Evolutionary conservation across 2,329 filamentous ascomycete genomes (phyloP).

Genomic region (Fusarium heterosporum): DNA sequence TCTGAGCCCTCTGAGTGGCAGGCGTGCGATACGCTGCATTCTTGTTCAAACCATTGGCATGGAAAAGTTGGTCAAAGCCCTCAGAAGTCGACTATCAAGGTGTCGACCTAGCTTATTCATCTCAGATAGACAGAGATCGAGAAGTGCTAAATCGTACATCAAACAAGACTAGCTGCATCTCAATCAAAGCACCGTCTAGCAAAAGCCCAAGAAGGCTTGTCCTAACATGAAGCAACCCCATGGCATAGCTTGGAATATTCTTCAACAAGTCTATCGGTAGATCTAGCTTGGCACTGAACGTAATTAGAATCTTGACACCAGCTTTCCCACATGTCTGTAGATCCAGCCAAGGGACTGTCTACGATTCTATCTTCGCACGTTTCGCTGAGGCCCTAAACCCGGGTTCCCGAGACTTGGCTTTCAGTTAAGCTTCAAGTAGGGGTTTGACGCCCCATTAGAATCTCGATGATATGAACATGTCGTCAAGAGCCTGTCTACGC

Average conservation of each 20-base stretch:
- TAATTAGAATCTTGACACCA: slow-evolving; percentile 13
- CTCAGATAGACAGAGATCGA: neutral
- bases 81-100: neutral
- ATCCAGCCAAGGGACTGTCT: slow-evolving; percentile 12
- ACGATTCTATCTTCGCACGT: slow-evolving; percentile 1
- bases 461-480: slow-evolving; percentile 7
- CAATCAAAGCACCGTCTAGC: neutral
- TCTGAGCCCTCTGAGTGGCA: neutral
- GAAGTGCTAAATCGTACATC: neutral
- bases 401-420: slow-evolving; percentile 36
- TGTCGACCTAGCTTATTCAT: neutral
- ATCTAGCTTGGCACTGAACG: slow-evolving; percentile 29
- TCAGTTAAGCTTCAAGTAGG: slow-evolving; percentile 32
- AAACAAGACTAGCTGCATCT: neutral
- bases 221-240: neutral
- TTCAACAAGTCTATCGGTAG: slow-evolving; percentile 22
- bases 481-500: slow-evolving; percentile 6
- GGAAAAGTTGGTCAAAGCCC: slow-evolving; percentile 4
- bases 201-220: slow-evolving; percentile 2
- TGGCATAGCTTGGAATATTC: slow-evolving; percentile 6
- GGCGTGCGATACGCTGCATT: slow-evolving; percentile 16
- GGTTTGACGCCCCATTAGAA: slow-evolving; percentile 14
- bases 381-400: slow-evolving; percentile 1
- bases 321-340: slow-evolving; percentile 27
- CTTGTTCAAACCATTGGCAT: slow-evolving; percentile 15